Base-by-base conservation (phyloP, 176 grass and related monocot genomes). In the Hyparrhenia diplandra region DNA sequence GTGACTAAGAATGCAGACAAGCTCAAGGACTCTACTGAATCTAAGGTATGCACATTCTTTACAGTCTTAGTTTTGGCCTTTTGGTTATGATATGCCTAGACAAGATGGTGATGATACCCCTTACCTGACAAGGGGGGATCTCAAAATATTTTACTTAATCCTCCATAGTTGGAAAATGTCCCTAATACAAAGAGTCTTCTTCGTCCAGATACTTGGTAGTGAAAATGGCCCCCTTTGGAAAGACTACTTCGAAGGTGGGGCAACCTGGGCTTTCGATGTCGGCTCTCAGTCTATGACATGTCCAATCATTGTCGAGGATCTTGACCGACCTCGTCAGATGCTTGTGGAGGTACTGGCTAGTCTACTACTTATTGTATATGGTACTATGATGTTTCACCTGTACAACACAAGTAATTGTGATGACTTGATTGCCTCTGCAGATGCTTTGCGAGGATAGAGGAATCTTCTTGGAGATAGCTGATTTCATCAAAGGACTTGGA, bases 261-360 rank as follows among this genome's bases (percentile, higher is more conserved):
- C 92, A 68, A 94, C 92, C 31, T 94, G 92, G 92, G 92, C 92
- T 23, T 89, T 94, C 81, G 92, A 94, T 76, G 92, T 94, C 73
- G 92, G 92, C 17, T 85, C 92, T 42, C 92, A 94, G 37, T 87
- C 85, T 68, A 94, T 92, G 87, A 83, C 88, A 78, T 92, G 89
- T 21, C 92, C 92, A 72, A 94, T 94, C 70, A 85, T 94, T 1
- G 89, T 94, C 54, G 92, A 94, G 75, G 89, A 94, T 88, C 92
- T 94, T 41, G 87, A 92, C 69, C 85, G 78, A 77, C 92, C 89
- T 80, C 92, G 87, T 63, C 92, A 94, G 63, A 85, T 94, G 87
- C 89, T 92, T 59, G 92, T 94, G 45, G 92, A 94, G 85, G 92
- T 92, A 85, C 85, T 85, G 46, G 21, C 64, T 70, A 36, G 39